Evolutionary conservation across 2,329 filamentous ascomycete species (phyloP), one percentile per base, ranked within the genome.

Genomic region (Alternaria sp.): DNA sequence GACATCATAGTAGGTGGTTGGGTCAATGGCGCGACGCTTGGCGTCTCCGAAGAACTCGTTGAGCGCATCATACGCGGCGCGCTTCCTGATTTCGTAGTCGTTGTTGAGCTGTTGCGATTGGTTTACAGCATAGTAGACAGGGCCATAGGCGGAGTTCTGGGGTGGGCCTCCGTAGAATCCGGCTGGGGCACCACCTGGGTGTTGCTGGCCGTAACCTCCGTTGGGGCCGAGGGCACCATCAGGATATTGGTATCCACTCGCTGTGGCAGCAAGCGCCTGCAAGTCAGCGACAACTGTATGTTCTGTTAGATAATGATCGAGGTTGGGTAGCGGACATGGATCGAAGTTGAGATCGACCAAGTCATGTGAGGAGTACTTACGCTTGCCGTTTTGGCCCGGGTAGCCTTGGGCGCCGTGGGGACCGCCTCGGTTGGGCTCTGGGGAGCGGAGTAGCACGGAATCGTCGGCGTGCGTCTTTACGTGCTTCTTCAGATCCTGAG

Each of bases 391-490:
- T 59, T 75, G 72, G 49, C 73, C 74, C 54, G 74, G 75, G 65
- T 80, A 81, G 61, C 74, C 79, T 45, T 70, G 69, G 28, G 70
- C 75, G 54, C 74, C 76, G 61, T 79, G 77, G 30, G 73, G 71
- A 62, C 76, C 79, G 66, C 80, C 79, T 74, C 82, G 81, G 71
- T 85, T 85, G 25, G 88, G 86, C 73, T 89, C 87, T 5, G 88
- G 88, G 47, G 88, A 90, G 72, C 87, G 85, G 65, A 88, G 84
- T 66, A 88, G 84, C 44, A 97, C 93, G 45, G 93, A 96, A 82
- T 97, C 95, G 77, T 98, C 95, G 73, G 95, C 95, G 79, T 98
- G 95, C 5, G 95, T 98, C 89, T 98, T 99, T 82, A 98, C 93
- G 80, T 99, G 96, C 85, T 99, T 99, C 89, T 99, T 98, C 75